A percentile compares a stretch with the other conserved stretches of the same genome.
phyloP scores from a whole-genome alignment of 176 grass and related monocot species.

The Oryza glaberrima region DNA sequence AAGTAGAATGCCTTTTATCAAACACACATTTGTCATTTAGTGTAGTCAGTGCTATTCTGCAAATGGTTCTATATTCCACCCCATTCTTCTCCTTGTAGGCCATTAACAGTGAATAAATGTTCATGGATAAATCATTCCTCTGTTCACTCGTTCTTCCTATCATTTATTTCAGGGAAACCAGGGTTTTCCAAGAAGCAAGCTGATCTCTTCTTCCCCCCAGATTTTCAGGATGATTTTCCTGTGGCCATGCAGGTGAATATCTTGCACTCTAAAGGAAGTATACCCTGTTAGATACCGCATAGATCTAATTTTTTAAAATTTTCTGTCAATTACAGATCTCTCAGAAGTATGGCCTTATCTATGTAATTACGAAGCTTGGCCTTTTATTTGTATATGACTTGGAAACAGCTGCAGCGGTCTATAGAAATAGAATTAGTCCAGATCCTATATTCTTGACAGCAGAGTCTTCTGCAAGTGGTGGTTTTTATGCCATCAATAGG shows the following conservation, averaged over 20 bases:
- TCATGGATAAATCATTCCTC: background rate
- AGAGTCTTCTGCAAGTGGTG: conserved; percentile 79
- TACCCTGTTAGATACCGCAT: background rate
- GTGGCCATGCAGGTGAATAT: conserved; percentile 91
- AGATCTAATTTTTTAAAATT: conserved; percentile 39
- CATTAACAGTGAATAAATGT: background rate
- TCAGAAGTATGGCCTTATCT: conserved; percentile 93
- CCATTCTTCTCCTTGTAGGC: background rate
- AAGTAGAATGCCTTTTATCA: conserved; percentile 17
- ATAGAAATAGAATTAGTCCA: conserved; percentile 98
- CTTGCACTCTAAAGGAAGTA: background rate
- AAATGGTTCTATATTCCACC: background rate
- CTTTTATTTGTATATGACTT: conserved; percentile 97
- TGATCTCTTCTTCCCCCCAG: conserved; percentile 92
- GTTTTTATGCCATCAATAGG: conserved; percentile 98
- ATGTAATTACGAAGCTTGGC: conserved; percentile 96
- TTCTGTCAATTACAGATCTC: conserved; percentile 69
- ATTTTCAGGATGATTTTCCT: conserved; percentile 97
- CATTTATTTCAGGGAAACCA: conserved; percentile 65
- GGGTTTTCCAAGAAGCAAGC: conserved; percentile 98
- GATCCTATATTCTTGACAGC: conserved; percentile 97
- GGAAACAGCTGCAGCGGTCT: conserved; percentile 92
- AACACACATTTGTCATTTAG: background rate
- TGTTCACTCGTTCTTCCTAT: conserved; percentile 24
- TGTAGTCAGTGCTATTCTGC: background rate